Evolutionary conservation across 148 eudicot species (phyloP).

Genomic region (Fagopyrum esculentum): DNA sequence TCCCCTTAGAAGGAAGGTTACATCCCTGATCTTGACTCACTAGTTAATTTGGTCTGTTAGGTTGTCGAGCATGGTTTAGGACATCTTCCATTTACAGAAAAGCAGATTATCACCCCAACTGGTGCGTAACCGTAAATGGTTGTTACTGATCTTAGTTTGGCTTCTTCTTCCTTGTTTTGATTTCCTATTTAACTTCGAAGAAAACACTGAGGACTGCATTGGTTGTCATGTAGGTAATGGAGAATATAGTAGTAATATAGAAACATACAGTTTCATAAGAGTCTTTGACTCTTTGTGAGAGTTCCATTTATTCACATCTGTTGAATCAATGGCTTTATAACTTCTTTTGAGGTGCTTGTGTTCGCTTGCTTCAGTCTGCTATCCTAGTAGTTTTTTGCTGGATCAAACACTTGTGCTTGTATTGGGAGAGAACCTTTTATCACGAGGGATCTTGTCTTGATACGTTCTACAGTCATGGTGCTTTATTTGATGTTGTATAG

Average conservation of each 20-base stretch:
- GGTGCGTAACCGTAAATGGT: slow-evolving; percentile 24
- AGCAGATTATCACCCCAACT: slow-evolving; percentile 63
- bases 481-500: neutral
- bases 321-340: neutral
- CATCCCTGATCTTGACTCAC: neutral
- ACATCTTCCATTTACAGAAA: slow-evolving; percentile 70
- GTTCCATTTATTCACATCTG: neutral
- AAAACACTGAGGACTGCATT: neutral
- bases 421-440: neutral
- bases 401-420: neutral
- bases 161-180: neutral
- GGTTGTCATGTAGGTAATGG: neutral
- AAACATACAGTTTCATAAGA: neutral
- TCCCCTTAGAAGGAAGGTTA: neutral
- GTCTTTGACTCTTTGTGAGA: neutral
- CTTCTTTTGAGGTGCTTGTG: neutral
- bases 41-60: slow-evolving; percentile 18
- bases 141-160: neutral
- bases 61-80: slow-evolving; percentile 76
- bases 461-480: neutral
- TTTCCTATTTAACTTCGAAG: neutral
- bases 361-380: neutral
- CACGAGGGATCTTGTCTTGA: neutral
- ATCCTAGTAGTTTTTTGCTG: neutral
- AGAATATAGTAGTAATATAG: too few relatives aligned